Base-by-base conservation (phyloP, 2,329 filamentous ascomycete genomes). In the Scedosporium minutisporum region DNA sequence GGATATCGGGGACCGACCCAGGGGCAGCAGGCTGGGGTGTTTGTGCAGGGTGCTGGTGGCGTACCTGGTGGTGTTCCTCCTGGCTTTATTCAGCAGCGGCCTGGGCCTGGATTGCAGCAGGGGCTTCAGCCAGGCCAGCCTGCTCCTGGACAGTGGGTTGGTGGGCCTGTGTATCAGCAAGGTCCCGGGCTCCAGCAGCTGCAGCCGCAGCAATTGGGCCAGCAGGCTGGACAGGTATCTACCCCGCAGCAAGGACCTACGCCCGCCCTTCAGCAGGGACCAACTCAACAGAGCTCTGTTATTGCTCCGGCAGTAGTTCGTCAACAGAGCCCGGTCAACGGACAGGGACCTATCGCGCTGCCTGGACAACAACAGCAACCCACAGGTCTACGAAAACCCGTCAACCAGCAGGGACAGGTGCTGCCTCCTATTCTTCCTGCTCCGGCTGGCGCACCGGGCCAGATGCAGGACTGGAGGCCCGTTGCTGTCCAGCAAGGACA, bases 401-500 rank as follows among this genome's bases (percentile, higher is more conserved):
- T 48, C 44, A 18, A 14, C 44, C n/a, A n/a, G 6, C 44, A 48
- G 21, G 44, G 44, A 21, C 44, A 48, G 7, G 44, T 27, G 1
- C 18, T 4, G 2, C 18, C 21, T 6, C 18, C 51, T 27, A 23
- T 23, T 14, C 33, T 38, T 14, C 33, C 33, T 38, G 10, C 10
- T 38, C 33, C 10, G 33, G 33, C 33, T 23, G 51, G 51, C 4
- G 18, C 51, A 12, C 51, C 51, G 5, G 25, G 27, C n/a, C 59
- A 51, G n/a, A 53, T 53, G 59, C 59, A 61, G 14, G 25, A 51
- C 23, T 61, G 59, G 59, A 51, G 59, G 16, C 59, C 59, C 4
- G 41, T 61, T 53, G 23, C 59, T 41, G 59, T 61, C 25, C 59
- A 21, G 59, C 59, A 61, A 27, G 44, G 16, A n/a, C 53, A 25